Conservation (phyloP, 1,139 yeast species). For the Blastobotrys elegans region DNA sequence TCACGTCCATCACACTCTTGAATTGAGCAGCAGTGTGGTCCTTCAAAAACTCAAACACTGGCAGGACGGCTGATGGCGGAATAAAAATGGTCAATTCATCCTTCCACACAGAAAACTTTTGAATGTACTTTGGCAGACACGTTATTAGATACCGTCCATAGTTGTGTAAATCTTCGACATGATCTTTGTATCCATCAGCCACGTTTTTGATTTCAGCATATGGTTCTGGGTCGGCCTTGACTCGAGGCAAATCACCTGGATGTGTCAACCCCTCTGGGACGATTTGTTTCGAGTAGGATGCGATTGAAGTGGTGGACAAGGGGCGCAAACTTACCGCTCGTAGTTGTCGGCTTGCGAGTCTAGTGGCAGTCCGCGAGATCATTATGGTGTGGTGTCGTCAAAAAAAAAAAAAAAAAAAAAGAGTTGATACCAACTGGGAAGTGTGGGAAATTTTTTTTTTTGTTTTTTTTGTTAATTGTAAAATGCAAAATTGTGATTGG, state of each 20-base stretch:
- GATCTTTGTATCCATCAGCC: slow-evolving; percentile 66
- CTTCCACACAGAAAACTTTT: slow-evolving; percentile 85
- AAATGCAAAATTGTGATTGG: slow-evolving; percentile 6
- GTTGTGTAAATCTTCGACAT: slow-evolving; percentile 70
- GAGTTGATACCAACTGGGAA: too few species aligned
- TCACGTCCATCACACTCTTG: slow-evolving; percentile 73
- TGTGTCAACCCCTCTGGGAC: slow-evolving; percentile 34
- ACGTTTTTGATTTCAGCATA: slow-evolving; percentile 69
- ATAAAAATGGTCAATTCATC: slow-evolving; percentile 76
- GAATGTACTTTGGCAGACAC: slow-evolving; percentile 75
- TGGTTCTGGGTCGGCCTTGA: slow-evolving; percentile 33
- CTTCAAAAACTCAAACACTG: slow-evolving; percentile 63
- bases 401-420: too few species aligned
- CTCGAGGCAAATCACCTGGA: slow-evolving; percentile 33
- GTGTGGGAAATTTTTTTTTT: background rate
- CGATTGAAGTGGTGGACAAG: background rate
- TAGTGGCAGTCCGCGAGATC: background rate
- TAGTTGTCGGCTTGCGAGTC: background rate
- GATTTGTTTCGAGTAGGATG: slow-evolving; percentile 15
- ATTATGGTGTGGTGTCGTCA: background rate
- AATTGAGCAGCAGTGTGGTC: slow-evolving; percentile 80
- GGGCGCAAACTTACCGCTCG: slow-evolving; percentile 7
- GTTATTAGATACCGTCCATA: slow-evolving; percentile 78
- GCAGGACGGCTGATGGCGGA: slow-evolving; percentile 71
- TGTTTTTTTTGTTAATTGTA: background rate